A percentile compares a stretch with the other conserved stretches of the same genome.
Conservation (phyloP, 768 basidiomycete genomes). For the Boletellus sp. region DNA sequence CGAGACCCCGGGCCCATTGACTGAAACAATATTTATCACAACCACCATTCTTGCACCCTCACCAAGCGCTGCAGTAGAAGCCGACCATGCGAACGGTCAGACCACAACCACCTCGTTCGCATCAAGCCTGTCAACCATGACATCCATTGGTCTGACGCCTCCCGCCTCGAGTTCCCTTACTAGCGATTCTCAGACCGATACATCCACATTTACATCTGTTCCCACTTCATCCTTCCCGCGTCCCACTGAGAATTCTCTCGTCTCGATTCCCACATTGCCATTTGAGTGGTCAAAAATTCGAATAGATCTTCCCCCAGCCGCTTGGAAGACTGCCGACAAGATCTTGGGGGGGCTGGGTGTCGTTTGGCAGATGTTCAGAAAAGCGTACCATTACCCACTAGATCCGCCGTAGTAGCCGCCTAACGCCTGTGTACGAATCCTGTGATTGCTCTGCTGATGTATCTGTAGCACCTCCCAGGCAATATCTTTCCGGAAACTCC, state of each 20-base stretch:
- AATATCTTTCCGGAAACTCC: too few relatives aligned
- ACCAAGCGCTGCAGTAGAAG: neutral
- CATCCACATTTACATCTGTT: conserved; percentile 6
- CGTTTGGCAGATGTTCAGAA: conserved; percentile 31
- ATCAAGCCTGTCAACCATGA: conserved; percentile 7
- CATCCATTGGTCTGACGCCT: conserved; percentile 3
- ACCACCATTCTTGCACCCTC: conserved; percentile 22
- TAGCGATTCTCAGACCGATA: conserved; percentile 13
- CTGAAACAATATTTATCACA: conserved; percentile 31
- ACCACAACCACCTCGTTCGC: conserved; percentile 2
- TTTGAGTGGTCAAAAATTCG: conserved; percentile 31
- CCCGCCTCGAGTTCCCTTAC: conserved; percentile 3
- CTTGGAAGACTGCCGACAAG: conserved; percentile 20
- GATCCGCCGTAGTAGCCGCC: conserved; percentile 29
- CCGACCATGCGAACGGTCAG: conserved; percentile 1
- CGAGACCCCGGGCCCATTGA: conserved; percentile 3
- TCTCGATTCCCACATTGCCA: conserved; percentile 13
- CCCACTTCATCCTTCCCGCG: conserved; percentile 12
- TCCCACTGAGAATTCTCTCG: conserved; percentile 19
- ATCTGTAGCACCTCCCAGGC: conserved; percentile 6
- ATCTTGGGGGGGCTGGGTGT: conserved; percentile 25
- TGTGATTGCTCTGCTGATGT: conserved; percentile 8
- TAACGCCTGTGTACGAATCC: conserved; percentile 4
- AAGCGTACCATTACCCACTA: conserved; percentile 33
- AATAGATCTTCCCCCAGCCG: conserved; percentile 24